phyloP scores from a whole-genome alignment of 2,329 filamentous ascomycete species.

The Fusarium metavorans region DNA sequence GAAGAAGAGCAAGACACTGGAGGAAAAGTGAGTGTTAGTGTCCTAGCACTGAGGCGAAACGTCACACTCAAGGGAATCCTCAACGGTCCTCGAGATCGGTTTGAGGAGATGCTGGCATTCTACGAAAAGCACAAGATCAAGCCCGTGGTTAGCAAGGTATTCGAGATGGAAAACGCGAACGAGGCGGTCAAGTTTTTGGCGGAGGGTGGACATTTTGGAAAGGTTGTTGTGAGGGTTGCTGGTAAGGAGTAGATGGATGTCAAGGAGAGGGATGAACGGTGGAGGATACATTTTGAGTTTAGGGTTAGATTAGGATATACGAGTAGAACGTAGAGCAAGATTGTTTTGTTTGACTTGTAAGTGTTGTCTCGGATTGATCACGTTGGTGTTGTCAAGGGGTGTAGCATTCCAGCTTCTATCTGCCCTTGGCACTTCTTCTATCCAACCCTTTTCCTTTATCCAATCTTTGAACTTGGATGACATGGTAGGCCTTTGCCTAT shows the following conservation, averaged over 20 bases:
- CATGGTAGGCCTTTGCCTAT: background rate
- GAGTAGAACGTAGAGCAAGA: background rate
- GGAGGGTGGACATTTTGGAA: conserved; percentile 68
- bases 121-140: conserved; percentile 58
- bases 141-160: conserved; percentile 62
- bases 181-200: conserved; percentile 66
- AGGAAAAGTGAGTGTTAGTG: conserved; percentile 67
- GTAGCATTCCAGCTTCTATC: background rate
- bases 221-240: conserved; percentile 62
- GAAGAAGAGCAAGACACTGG: conserved; percentile 60
- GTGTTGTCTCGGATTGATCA: background rate
- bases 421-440: background rate
- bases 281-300: background rate
- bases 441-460: background rate
- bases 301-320: background rate
- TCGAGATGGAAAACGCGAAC: conserved; percentile 59
- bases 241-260: conserved; percentile 33
- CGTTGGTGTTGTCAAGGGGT: background rate
- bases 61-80: conserved; percentile 66
- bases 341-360: background rate
- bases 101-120: conserved; percentile 66
- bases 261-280: background rate
- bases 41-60: conserved; percentile 62
- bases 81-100: conserved; percentile 67
- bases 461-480: background rate